phyloP scores from a whole-genome alignment of 306 rosid genomes.

The Erythrophleum fordii region DNA sequence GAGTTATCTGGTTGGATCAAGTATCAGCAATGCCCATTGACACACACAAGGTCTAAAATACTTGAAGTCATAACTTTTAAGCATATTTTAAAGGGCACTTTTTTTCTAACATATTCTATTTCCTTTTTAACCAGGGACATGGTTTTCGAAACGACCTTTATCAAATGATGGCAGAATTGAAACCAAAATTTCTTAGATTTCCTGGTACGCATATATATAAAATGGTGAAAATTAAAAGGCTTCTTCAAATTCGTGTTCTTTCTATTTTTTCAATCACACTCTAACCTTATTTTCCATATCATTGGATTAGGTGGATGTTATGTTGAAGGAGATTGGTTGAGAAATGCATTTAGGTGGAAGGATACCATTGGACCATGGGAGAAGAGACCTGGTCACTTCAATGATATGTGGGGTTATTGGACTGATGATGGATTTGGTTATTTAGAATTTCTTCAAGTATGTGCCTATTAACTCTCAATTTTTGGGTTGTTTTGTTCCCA shows the following conservation, averaged over 20 bases:
- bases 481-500: neutral
- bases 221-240: neutral
- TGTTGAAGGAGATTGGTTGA: neutral
- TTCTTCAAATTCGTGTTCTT: neutral
- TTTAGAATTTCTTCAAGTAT: neutral
- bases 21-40: neutral
- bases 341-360: neutral
- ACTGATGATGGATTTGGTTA: neutral
- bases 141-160: neutral
- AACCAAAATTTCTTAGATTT: neutral
- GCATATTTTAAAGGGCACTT: no score
- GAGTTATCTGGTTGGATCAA: neutral
- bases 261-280: neutral
- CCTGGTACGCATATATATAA: neutral
- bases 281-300: neutral
- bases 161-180: neutral
- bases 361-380: neutral
- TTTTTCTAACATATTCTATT: neutral
- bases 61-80: neutral
- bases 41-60: neutral
- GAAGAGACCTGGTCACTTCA: neutral
- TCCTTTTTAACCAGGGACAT: neutral
- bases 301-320: neutral
- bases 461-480: neutral
- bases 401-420: neutral